A percentile compares a stretch with the other conserved stretches of the same genome.
phyloP scores from a whole-genome alignment of 345 rosid genomes.

The Gynandropsis gynandra region DNA sequence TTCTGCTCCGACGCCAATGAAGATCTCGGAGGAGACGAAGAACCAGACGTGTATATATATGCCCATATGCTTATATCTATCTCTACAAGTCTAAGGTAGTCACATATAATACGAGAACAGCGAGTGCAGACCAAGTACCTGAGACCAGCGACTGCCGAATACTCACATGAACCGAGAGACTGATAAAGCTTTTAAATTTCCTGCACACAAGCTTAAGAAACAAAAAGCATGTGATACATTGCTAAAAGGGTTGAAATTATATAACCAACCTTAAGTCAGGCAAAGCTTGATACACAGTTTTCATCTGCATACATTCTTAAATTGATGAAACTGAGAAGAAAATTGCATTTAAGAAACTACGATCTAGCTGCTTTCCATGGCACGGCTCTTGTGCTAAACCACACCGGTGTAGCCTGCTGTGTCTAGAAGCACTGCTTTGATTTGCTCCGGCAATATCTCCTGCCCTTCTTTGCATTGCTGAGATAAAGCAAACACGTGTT shows the following conservation, averaged over 20 bases:
- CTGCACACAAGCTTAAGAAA: constrained; percentile 1
- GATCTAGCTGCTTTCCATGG: constrained; percentile 15
- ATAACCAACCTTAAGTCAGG: constrained; percentile 10
- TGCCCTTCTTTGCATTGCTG: constrained; percentile 95
- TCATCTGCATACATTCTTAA: constrained; percentile 20
- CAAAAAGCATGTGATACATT: constrained; percentile 14
- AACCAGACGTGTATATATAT: too few species aligned
- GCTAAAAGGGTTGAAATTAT: constrained; percentile 13
- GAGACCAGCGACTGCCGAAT: not conserved
- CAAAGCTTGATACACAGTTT: constrained; percentile 1
- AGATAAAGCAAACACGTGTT: not conserved
- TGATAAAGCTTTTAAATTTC: not conserved
- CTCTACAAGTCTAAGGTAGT: too few species aligned
- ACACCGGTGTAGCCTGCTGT: constrained; percentile 68
- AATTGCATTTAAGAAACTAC: constrained; percentile 12
- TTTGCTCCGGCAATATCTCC: constrained; percentile 76
- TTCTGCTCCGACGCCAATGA: too few species aligned
- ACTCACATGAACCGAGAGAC: constrained; percentile 1
- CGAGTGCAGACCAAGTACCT: too few species aligned
- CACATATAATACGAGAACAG: too few species aligned
- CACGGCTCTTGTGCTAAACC: constrained; percentile 19
- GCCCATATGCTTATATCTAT: too few species aligned
- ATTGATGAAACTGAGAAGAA: constrained; percentile 15
- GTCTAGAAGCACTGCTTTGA: constrained; percentile 84
- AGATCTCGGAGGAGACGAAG: too few species aligned